Base-by-base conservation (phyloP, 148 eudicot genomes). In the Camellia granthamiana region DNA sequence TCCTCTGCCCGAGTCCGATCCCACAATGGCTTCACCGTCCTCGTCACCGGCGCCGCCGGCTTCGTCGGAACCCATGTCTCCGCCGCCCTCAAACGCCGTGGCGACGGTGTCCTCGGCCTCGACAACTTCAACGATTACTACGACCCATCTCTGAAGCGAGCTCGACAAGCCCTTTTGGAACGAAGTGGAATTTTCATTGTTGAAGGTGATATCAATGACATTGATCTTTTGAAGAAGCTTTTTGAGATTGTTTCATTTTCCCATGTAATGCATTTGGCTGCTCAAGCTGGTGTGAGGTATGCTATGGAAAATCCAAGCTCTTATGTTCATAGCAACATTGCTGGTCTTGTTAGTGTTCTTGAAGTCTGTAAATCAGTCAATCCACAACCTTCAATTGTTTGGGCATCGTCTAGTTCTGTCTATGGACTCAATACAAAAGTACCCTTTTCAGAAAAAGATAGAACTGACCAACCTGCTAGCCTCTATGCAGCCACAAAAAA, bases 261-360 rank as follows among this genome's bases (percentile, higher is more conserved):
- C 47, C 98, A 94, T 86, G 96, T 94, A 2, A 94, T 94, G 98
- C 98, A 92, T 85, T 84, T 92, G 70, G 97, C 97, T 14, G 97
- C 97, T 0, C 97, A 92, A 71, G 97, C 97, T 7, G 97, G 97
- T 65, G 97, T 92, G 72, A 80, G 97, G 69, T 92, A 91, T 70
- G 97, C 97, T 7, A 92, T 92, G 97, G 88, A 89, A 71, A 92
- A 92, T 78, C 97, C 97, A 49, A 83, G 90, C 16, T 92, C 97
- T 3, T 92, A 92, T 87, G 88, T 92, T 71, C 94, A 92, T 85
- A 91, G 94, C 76, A 92, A 92, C 75, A 87, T 92, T 78, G 94
- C 97, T 75, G 97, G 97, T 0, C 85, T 91, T 77, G 97, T 92
- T 74, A 92, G 64, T 81, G 6, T 92, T 67, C 87, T 92, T 54